These are phyloP conservation scores for Pythium apleroticum DNA, from an alignment of 352 stramenopile genomes.

Conservation along the genomic window DNA sequence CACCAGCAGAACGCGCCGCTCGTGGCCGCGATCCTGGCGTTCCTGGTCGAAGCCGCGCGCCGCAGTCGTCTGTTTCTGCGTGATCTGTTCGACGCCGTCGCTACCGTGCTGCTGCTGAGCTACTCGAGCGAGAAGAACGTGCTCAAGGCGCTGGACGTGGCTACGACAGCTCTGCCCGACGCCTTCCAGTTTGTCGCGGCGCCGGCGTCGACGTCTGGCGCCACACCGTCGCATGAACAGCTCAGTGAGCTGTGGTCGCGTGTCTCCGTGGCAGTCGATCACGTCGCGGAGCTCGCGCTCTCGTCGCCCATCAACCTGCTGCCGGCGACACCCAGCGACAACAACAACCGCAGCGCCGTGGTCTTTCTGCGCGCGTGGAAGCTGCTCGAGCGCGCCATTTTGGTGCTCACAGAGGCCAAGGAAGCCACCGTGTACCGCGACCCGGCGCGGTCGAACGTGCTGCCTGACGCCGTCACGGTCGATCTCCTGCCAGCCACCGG, in stretches of 20 bases:
- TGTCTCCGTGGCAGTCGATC: conserved; percentile 45
- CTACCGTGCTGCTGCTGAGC: conserved; percentile 65
- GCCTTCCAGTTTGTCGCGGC: conserved; percentile 42
- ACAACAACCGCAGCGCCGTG: conserved; percentile 49
- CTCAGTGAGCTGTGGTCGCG: conserved; percentile 33
- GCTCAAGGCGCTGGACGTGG: conserved; percentile 49
- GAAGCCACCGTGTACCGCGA: conserved; percentile 69
- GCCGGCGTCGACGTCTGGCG: conserved; percentile 17
- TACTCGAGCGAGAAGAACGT: conserved; percentile 79
- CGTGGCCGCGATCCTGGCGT: conserved; percentile 49
- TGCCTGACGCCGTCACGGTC: conserved; percentile 64
- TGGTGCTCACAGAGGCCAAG: conserved; percentile 54
- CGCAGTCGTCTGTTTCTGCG: conserved; percentile 27
- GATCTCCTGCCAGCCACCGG: conserved; percentile 43
- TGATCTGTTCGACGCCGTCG: conserved; percentile 51
- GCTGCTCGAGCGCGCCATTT: conserved; percentile 46
- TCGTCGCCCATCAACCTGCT: conserved; percentile 28
- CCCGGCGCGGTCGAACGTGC: conserved; percentile 69
- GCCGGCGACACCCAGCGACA: conserved; percentile 11
- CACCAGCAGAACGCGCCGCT: conserved; percentile 66
- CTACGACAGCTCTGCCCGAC: conserved; percentile 34
- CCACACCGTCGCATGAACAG: conserved; percentile 3
- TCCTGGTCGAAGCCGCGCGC: conserved; percentile 39
- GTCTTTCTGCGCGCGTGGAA: conserved; percentile 70
- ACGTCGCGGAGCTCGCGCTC: conserved; percentile 40